Conservation (phyloP, 257 asterid genomes). For the Solanum sparsipilum region DNA sequence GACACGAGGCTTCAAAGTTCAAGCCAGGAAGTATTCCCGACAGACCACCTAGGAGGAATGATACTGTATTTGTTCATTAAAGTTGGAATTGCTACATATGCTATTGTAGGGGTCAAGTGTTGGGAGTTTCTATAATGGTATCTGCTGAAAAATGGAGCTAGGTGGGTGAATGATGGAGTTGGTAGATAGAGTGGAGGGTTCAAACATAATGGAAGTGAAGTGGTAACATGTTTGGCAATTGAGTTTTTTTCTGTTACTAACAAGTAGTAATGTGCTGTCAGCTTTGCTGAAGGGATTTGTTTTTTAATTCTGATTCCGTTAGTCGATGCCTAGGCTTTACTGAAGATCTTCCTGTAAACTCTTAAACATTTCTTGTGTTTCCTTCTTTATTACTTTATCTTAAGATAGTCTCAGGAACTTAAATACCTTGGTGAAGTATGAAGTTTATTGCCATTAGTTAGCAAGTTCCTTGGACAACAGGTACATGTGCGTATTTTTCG, state of each 20-base stretch:
- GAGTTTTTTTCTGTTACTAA: not conserved
- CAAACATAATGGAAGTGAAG: not conserved
- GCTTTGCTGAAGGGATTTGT: not conserved
- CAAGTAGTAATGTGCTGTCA: not conserved
- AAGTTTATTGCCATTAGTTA: not conserved
- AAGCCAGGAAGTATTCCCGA: constrained; percentile 1
- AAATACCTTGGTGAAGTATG: not conserved
- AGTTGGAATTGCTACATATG: not conserved
- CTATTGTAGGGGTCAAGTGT: not conserved
- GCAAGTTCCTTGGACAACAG: not conserved
- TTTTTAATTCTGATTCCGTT: not conserved
- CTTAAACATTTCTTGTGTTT: not conserved
- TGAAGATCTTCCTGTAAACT: not conserved
- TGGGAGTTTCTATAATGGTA: not conserved
- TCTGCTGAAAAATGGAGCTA: not conserved
- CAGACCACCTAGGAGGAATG: not conserved
- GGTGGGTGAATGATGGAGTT: not conserved
- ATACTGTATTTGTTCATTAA: not conserved
- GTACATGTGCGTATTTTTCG: not conserved
- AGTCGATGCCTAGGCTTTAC: not conserved
- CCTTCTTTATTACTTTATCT: not conserved
- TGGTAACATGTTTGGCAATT: not conserved
- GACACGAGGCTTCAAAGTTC: not conserved
- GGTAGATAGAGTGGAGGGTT: not conserved
- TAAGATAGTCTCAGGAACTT: not conserved